Base-by-base conservation (phyloP, 2,329 filamentous ascomycete species). In the Emergomyces orientalis region DNA sequence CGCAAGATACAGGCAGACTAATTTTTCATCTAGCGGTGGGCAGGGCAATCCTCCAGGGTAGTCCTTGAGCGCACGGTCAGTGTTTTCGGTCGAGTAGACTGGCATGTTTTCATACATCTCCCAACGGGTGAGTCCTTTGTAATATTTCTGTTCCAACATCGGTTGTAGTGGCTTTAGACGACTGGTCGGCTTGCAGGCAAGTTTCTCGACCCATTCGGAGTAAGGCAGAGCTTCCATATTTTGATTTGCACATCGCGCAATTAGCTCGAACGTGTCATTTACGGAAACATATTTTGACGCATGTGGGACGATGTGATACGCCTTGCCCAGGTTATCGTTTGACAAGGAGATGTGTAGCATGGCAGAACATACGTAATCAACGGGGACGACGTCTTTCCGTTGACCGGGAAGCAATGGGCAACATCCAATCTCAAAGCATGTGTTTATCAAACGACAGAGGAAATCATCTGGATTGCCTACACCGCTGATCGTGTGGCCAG, bases 401-500 rank as follows among this genome's bases (percentile, higher is more conserved):
- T 72, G 69, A n/a, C 63, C 66, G 0, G 68, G 67, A 2, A 72
- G 66, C 8, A 54, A 8, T 4, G 70, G 71, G 43, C 69, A 72
- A 39, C 27, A 65, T 1, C 79, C 78, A 2, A 96, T 80, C 74
- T 96, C 89, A 47, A 91, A 76, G 69, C 90, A 93, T 61, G 89
- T 90, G 76, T 93, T 92, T 57, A 87, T 78, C 74, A 96, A 83
- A 17, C 91, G 84, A 67, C 94, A 82, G 14, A 96, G 76, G 77
- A 96, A 96, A 75, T 96, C 91, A 71, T 96, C 91, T 0, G 85
- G 90, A 71, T 87, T 90, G 74, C 70, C 67, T 0, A 63, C 65
- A 22, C 91, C 91, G 6, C 82, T 85, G 37, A 80, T 74, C 1
- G 82, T 81, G 71, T 91, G 84, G 1, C 91, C 91, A 1, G 87